Conservation (phyloP, 306 rosid species). For the Argentina anserina region DNA sequence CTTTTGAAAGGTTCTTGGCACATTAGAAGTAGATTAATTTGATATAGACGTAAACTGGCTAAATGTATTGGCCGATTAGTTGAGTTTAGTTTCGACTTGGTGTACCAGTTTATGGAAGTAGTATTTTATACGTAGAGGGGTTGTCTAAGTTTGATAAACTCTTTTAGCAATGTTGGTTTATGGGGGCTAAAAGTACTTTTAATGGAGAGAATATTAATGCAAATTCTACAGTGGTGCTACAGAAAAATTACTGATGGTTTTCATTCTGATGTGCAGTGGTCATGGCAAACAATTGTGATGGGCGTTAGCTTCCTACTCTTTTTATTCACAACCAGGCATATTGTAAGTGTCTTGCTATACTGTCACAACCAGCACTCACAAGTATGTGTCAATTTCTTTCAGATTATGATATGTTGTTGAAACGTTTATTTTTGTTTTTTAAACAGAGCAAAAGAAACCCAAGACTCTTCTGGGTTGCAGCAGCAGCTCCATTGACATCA, state of each 20-base stretch:
- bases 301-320: conserved; percentile 66
- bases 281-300: conserved; percentile 78
- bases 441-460: conserved; percentile 81
- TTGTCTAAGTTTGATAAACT: neutral
- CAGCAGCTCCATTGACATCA: conserved; percentile 91
- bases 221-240: neutral
- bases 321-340: conserved; percentile 63
- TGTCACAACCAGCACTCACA: neutral
- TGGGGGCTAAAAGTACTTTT: neutral
- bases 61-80: neutral
- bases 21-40: neutral
- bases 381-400: neutral
- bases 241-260: neutral
- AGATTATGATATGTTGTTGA: neutral
- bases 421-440: neutral
- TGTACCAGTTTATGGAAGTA: neutral
- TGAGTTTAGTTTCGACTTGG: neutral
- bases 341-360: conserved; percentile 50
- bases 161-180: neutral
- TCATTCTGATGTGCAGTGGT: conserved; percentile 70
- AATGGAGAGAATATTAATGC: neutral
- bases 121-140: neutral
- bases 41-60: neutral
- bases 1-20: neutral
- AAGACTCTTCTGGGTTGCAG: conserved; percentile 80